Base-by-base conservation (phyloP, 2,329 filamentous ascomycete genomes). In the Fusarium denticulatum region DNA sequence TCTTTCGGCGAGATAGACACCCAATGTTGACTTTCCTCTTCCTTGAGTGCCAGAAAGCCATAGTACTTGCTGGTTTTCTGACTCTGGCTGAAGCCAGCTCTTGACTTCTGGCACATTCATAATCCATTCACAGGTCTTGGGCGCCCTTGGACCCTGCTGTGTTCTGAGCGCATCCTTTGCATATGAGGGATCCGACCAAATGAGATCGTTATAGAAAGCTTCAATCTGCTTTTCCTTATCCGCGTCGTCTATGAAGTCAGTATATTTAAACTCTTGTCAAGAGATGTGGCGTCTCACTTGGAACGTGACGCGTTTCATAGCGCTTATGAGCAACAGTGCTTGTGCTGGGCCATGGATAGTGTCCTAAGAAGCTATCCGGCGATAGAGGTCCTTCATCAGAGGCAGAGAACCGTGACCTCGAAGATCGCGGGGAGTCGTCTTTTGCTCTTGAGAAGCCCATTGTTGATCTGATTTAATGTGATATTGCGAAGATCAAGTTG, bases 301-400 rank as follows among this genome's bases (percentile, higher is more conserved):
- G 43, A 26, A 59, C 52, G 32, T 69, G 67, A 36, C 46, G 66
- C 45, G 66, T 43, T 57, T 70, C 67, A 58, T 64, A 65, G 32
- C 52, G 52, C 28, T 64, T 69, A 24, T 69, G 64, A 32, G 66
- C 64, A 11, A 69, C 59, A 22, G 67, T 70, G 59, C 67, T 69
- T 36, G 67, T 69, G 52, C 67, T 69, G 20, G 67, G 67, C 67
- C 67, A 69, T 28, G 67, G 67, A 70, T 69, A 69, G 26, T 69
- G 66, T n/a, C 67, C 67, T 2, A 69, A n/a, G 50, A 69, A 69
- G 55, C 67, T 69, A 49, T 69, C 67, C 36, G 67, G 67, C 20
- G 67, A 69, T 28, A 69, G 20, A 53, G 67, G 67, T 6, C 65
- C 47, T 11, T 69, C 65, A 30, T 69, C 65, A 34, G 67, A 65